These are phyloP conservation scores for Thalassiosira ordinaria DNA, from an alignment of 352 stramenopile genomes.

Conservation along the genomic window DNA sequence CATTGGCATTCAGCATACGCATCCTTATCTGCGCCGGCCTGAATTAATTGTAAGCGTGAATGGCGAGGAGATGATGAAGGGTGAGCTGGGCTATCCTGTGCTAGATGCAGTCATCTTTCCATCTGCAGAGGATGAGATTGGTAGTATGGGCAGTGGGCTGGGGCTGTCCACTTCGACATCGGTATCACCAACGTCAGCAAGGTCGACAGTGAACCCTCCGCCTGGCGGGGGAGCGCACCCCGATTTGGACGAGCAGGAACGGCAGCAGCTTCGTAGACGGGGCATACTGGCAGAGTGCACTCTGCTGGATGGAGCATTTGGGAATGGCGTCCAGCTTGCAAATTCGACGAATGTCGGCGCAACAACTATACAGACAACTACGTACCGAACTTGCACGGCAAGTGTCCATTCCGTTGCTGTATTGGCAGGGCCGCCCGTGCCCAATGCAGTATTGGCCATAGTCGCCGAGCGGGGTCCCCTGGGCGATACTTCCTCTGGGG, in stretches of 20 bases:
- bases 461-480: conserved; percentile 61
- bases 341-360: neutral
- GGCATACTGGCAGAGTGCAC: conserved; percentile 62
- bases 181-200: neutral
- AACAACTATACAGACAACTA: neutral
- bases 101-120: conserved; percentile 41
- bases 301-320: conserved; percentile 58
- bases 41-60: conserved; percentile 80
- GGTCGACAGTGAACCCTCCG: neutral
- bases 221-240: no score
- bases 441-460: conserved; percentile 54
- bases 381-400: conserved; percentile 23
- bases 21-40: conserved; percentile 83
- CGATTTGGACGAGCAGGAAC: conserved; percentile 47
- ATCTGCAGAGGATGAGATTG: neutral
- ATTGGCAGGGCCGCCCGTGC: conserved; percentile 43
- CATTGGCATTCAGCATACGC: conserved; percentile 78
- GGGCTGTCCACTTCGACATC: neutral
- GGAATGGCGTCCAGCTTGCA: conserved; percentile 50
- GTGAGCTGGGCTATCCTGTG: conserved; percentile 77
- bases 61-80: conserved; percentile 68
- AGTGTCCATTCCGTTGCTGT: conserved; percentile 58
- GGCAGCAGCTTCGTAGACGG: conserved; percentile 29
- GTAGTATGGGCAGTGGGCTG: conserved; percentile 3
- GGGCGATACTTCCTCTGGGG: conserved; percentile 39